Evolutionary conservation across 2,329 filamentous ascomycete species (phyloP).

Genomic region (Colletotrichum tabaci): DNA sequence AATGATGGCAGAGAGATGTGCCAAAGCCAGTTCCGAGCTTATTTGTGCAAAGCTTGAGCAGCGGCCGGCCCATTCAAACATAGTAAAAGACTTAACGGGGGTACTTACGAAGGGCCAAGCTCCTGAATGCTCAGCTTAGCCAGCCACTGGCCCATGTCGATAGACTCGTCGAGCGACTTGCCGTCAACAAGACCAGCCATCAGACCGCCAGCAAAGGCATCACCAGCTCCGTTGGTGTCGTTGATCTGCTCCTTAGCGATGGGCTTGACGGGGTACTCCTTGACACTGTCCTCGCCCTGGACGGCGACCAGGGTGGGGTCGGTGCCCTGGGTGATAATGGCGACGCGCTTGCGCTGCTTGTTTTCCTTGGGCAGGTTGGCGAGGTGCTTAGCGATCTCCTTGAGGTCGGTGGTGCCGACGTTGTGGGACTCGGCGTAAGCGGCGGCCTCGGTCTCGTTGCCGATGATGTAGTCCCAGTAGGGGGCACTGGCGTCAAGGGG

Average conservation of each 20-base stretch:
- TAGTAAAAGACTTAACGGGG: constrained; percentile 4
- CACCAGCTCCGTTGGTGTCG: constrained; percentile 97
- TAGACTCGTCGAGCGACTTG: constrained; percentile 81
- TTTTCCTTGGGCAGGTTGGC: constrained; percentile 95
- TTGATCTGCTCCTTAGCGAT: constrained; percentile 86
- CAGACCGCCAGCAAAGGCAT: constrained; percentile 97
- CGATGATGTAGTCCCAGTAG: constrained; percentile 97
- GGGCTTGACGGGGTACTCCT: constrained; percentile 85
- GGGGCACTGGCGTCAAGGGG: constrained; percentile 86
- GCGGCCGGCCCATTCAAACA: not conserved
- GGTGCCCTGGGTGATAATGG: constrained; percentile 96
- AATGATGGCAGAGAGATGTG: constrained; percentile 28
- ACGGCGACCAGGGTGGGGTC: constrained; percentile 89
- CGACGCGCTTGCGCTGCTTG: constrained; percentile 83
- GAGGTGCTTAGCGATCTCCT: constrained; percentile 87
- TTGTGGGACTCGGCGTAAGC: constrained; percentile 88
- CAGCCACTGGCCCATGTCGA: constrained; percentile 98
- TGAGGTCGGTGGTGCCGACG: constrained; percentile 82
- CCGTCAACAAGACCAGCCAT: constrained; percentile 90
- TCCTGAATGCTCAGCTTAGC: constrained; percentile 95
- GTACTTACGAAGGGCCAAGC: constrained; percentile 91
- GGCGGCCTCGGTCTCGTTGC: constrained; percentile 95
- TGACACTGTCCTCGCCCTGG: constrained; percentile 78
- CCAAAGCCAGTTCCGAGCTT: not conserved
- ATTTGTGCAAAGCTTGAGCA: not conserved